Base-by-base conservation (phyloP, 768 basidiomycete species). In the Leccinum uliginosum region DNA sequence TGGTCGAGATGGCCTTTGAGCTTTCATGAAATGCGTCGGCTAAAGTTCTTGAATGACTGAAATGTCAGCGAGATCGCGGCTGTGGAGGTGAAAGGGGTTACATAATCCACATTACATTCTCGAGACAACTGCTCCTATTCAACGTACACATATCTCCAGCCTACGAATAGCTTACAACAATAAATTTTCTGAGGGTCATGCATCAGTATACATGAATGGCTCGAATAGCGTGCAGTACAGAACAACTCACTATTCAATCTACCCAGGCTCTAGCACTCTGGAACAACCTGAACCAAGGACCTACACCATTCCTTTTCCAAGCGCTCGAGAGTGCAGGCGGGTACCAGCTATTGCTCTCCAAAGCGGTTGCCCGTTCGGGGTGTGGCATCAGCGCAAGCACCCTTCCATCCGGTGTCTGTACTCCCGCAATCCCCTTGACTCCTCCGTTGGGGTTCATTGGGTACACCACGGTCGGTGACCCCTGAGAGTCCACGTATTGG, bases 331-430 rank as follows among this genome's bases (percentile, higher is more conserved):
- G 70, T 27, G 76, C 74, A 6, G 76, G 62, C 2, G 93, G 89
- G 72, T 87, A 91, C 95, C 95, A 99, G 65, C 93, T 95, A 67
- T 95, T 97, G 65, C 87, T 89, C 66, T 90, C 89, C 55, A 90
- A 65, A 29, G 84, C 79, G 19, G 83, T 81, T 6, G 91, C 89
- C 15, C 96, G 84, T 71, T 98, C 97, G 0, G 96, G 95, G 73
- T 98, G 97, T 15, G 97, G 97, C 97, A 99, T 99, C 65, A 98
- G 73, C 1, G 93, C 94, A 54, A 98, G 76, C 9, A 99, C 87
- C n/a, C 94, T 82, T 11, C 97, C 97, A 65, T 86, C 82, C 1
- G 83, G 80, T 7, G 92, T 93, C 62, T 92, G 89, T 24, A 98
- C 81, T 19, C 93, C 97, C 12, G 95, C 89, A 47, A 96, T 83